Conservation (phyloP, 2,329 filamentous ascomycete species). For the Thermomyces lanuginosus region DNA sequence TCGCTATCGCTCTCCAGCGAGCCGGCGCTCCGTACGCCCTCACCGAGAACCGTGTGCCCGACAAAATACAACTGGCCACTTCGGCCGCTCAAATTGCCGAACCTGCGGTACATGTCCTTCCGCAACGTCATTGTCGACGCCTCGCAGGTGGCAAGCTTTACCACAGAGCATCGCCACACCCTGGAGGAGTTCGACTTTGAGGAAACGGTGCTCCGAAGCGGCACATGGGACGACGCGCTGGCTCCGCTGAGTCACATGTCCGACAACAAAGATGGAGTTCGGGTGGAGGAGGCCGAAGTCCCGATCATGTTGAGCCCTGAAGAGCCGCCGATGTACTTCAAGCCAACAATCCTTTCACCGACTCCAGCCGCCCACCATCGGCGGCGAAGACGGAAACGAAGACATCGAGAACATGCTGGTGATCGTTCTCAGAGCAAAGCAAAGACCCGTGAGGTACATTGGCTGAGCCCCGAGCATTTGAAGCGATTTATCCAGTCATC, state of each 20-base stretch:
- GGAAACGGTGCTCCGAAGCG: conserved; percentile 52
- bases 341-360: conserved; percentile 11
- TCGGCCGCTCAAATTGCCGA: conserved; percentile 47
- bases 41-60: conserved; percentile 20
- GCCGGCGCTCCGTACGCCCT: conserved; percentile 44
- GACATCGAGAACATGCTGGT: conserved; percentile 7
- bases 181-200: conserved; percentile 69
- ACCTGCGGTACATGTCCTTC: conserved; percentile 51
- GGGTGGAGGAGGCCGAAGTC: conserved; percentile 24
- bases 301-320: conserved; percentile 21
- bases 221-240: conserved; percentile 71
- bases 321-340: conserved; percentile 9
- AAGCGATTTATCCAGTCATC: conserved; percentile 14
- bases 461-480: conserved; percentile 19
- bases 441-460: conserved; percentile 13
- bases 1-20: conserved; percentile 56
- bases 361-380: conserved; percentile 6
- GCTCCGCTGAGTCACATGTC: conserved; percentile 37
- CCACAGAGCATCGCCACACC: conserved; percentile 48
- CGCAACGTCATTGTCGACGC: conserved; percentile 58
- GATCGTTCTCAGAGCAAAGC: conserved; percentile 8
- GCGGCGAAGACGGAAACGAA: conserved; percentile 3
- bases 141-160: conserved; percentile 52
- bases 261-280: conserved; percentile 14
- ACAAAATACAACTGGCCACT: conserved; percentile 27